phyloP scores from a whole-genome alignment of 2,329 filamentous ascomycete species.

The Fusarium fujikuroi region DNA sequence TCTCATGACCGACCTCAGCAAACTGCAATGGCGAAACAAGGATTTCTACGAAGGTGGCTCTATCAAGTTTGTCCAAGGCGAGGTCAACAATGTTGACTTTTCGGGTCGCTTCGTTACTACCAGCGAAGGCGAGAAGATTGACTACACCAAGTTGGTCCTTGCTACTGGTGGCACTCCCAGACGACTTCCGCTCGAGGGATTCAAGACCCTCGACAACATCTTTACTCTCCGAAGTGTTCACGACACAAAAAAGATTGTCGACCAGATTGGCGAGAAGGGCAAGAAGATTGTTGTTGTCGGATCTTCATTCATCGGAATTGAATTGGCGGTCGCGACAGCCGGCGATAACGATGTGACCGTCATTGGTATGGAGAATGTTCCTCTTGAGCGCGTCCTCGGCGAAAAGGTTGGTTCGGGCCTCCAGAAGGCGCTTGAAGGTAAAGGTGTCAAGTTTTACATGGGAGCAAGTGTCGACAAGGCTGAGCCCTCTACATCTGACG shows the following conservation, averaged over 20 bases:
- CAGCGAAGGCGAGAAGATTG: constrained; percentile 73
- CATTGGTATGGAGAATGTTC: constrained; percentile 86
- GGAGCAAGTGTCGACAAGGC: constrained; percentile 85
- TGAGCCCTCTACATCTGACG: constrained; percentile 72
- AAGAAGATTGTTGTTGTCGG: constrained; percentile 96
- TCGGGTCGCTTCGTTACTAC: constrained; percentile 77
- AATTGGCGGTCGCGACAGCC: constrained; percentile 85
- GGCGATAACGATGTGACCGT: constrained; percentile 87
- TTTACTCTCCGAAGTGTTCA: constrained; percentile 84
- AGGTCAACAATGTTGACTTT: constrained; percentile 83
- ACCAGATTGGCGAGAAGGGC: constrained; percentile 80
- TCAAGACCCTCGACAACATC: constrained; percentile 87
- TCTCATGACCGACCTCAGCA: constrained; percentile 81
- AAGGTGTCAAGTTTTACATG: constrained; percentile 90
- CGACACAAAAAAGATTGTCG: constrained; percentile 80
- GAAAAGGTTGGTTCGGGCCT: constrained; percentile 83
- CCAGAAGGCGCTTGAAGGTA: constrained; percentile 81
- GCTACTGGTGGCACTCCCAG: constrained; percentile 86
- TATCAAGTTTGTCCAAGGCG: constrained; percentile 67
- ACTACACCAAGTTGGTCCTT: constrained; percentile 89
- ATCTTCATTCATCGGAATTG: constrained; percentile 97
- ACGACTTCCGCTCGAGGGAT: constrained; percentile 81
- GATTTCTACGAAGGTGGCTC: constrained; percentile 77
- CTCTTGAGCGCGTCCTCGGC: constrained; percentile 88
- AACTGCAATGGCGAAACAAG: constrained; percentile 79